Evolutionary conservation across 2,329 filamentous ascomycete genomes (phyloP).

Genomic region (Lasiodiplodia sp.): DNA sequence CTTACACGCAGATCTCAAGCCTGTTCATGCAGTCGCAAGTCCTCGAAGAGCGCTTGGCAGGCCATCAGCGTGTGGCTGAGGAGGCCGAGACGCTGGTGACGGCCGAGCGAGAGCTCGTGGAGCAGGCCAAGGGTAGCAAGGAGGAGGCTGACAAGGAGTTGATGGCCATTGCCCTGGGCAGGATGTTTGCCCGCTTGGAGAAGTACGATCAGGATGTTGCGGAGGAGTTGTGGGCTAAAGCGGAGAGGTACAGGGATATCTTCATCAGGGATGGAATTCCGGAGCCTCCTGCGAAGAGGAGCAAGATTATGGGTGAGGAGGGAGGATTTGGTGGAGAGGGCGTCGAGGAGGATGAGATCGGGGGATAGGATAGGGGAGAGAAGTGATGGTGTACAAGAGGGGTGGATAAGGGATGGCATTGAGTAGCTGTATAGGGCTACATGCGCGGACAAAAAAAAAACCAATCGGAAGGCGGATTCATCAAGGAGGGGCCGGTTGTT

Average conservation of each 20-base stretch:
- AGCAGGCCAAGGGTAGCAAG: background rate
- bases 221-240: background rate
- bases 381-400: background rate
- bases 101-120: background rate
- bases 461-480: no score
- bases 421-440: no score
- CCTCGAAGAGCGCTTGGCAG: conserved; percentile 12
- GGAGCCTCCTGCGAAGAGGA: background rate
- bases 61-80: background rate
- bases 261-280: conserved; percentile 1
- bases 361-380: background rate
- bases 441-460: no score
- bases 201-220: background rate
- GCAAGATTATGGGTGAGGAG: background rate
- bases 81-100: background rate
- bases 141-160: background rate
- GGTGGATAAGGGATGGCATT: no score
- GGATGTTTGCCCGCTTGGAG: conserved; percentile 12
- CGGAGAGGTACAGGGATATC: conserved; percentile 5
- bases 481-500: no score
- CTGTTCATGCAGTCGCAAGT: conserved; percentile 13
- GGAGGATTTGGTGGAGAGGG: background rate
- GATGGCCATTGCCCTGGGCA: conserved; percentile 9
- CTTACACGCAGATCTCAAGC: background rate
- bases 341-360: background rate